phyloP scores from a whole-genome alignment of 2,329 filamentous ascomycete species.

The Teratosphaeria pseudoeucalypti region DNA sequence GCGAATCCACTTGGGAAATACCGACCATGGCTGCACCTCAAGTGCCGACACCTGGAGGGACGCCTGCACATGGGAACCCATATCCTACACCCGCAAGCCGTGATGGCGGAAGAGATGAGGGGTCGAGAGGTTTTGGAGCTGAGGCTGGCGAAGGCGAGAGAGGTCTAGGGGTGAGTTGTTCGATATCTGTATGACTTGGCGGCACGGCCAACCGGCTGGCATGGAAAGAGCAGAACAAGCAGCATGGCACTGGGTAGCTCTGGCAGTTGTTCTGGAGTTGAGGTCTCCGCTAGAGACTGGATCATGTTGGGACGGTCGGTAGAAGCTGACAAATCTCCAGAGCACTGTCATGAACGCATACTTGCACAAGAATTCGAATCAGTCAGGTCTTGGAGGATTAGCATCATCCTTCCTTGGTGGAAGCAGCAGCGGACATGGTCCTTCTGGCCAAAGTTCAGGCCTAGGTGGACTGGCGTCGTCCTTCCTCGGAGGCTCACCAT shows the following conservation, averaged over 20 bases:
- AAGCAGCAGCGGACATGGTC: neutral
- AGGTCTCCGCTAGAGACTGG: neutral
- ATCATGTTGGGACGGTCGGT: neutral
- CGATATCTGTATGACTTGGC: too few relatives aligned
- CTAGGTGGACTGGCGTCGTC: slow-evolving; percentile 17
- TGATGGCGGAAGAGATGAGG: slow-evolving; percentile 3
- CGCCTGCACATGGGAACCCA: slow-evolving; percentile 26
- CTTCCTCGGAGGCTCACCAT: slow-evolving; percentile 22
- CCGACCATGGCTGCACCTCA: slow-evolving; percentile 29
- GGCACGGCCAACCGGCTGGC: neutral
- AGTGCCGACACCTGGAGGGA: slow-evolving; percentile 28
- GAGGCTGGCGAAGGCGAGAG: slow-evolving; percentile 22
- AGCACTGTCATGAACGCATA: slow-evolving; percentile 16
- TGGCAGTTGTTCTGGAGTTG: neutral
- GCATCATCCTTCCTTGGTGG: slow-evolving; percentile 4
- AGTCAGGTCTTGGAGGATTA: slow-evolving; percentile 6
- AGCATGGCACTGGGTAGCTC: neutral
- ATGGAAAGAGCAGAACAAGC: neutral
- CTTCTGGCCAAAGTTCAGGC: slow-evolving; percentile 6
- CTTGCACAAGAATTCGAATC: slow-evolving; percentile 18
- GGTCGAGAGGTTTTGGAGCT: slow-evolving; percentile 17
- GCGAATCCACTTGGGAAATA: slow-evolving; percentile 31
- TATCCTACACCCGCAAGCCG: slow-evolving; percentile 21
- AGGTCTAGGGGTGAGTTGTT: slow-evolving; percentile 19
- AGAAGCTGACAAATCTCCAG: slow-evolving; percentile 11